Percentiles rank a stretch among this genome's conserved stretches.
phyloP scores from a whole-genome alignment of 2,329 filamentous ascomycete genomes.

The Claviceps capensis region DNA sequence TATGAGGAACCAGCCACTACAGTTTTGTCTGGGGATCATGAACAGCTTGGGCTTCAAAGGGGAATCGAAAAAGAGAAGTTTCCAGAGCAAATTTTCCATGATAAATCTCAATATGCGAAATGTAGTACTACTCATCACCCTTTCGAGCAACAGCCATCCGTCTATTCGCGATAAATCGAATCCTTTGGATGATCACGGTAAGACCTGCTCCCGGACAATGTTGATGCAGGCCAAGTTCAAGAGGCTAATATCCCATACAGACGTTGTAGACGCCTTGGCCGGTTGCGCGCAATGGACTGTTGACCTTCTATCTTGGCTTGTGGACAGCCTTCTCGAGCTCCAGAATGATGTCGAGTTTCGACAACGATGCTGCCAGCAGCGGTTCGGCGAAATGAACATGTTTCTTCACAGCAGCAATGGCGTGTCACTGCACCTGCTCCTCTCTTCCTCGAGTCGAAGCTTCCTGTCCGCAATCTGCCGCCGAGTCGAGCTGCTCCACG shows the following conservation, averaged over 20 bases:
- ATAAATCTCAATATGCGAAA: slow-evolving; percentile 63
- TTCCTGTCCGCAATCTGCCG: slow-evolving; percentile 58
- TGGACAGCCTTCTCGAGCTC: slow-evolving; percentile 44
- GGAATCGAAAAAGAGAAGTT: slow-evolving; percentile 44
- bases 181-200: slow-evolving; percentile 46
- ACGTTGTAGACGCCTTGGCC: slow-evolving; percentile 57
- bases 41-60: slow-evolving; percentile 63
- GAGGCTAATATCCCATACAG: slow-evolving; percentile 22
- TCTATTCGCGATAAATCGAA: slow-evolving; percentile 40
- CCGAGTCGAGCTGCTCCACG: slow-evolving; percentile 44
- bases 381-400: slow-evolving; percentile 33
- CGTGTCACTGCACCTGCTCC: slow-evolving; percentile 47
- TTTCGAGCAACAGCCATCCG: slow-evolving; percentile 44
- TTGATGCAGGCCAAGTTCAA: neutral
- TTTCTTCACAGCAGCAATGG: slow-evolving; percentile 43
- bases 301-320: slow-evolving; percentile 52
- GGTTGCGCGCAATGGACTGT: slow-evolving; percentile 70
- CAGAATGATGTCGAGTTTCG: slow-evolving; percentile 38
- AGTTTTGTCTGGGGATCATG: slow-evolving; percentile 65
- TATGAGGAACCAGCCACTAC: slow-evolving; percentile 58
- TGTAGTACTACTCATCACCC: slow-evolving; percentile 49
- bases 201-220: slow-evolving; percentile 4
- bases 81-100: slow-evolving; percentile 63
- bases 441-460: slow-evolving; percentile 61
- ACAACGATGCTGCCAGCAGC: slow-evolving; percentile 31